These are phyloP conservation scores for Mortierella polycephala DNA, from an alignment of 371 early-diverging fungal genomes.

Conservation along the genomic window DNA sequence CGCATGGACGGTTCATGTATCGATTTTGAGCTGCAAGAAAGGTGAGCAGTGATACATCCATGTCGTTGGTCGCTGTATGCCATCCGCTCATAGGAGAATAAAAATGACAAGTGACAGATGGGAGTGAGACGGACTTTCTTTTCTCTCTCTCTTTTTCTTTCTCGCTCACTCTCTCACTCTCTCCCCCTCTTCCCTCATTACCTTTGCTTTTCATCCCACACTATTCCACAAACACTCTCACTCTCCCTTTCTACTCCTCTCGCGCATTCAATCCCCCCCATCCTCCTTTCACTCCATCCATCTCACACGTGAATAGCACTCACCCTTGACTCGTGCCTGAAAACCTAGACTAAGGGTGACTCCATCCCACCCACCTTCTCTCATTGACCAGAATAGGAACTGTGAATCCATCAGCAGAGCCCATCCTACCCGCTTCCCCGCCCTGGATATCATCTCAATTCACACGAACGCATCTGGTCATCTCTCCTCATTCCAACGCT, in stretches of 20 bases:
- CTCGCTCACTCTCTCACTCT: neutral
- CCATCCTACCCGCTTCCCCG: neutral
- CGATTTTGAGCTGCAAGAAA: too few relatives aligned
- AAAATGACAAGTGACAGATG: too few relatives aligned
- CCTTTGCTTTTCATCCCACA: neutral
- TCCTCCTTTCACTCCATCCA: neutral
- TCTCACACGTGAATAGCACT: too few relatives aligned
- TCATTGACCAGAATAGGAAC: neutral
- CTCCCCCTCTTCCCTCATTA: neutral
- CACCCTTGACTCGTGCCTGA: too few relatives aligned
- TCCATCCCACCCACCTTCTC: neutral
- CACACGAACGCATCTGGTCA: too few relatives aligned
- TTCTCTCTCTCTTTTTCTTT: constrained; percentile 10
- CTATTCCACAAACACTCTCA: neutral
- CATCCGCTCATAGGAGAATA: too few relatives aligned
- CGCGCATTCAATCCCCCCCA: too few relatives aligned
- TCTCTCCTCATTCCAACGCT: neutral
- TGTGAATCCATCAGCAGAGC: constrained; percentile 1
- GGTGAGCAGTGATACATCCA: too few relatives aligned
- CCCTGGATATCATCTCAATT: neutral
- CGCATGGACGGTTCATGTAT: too few relatives aligned
- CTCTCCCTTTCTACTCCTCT: neutral
- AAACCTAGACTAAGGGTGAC: neutral
- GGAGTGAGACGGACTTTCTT: too few relatives aligned
- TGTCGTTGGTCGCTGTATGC: too few relatives aligned